phyloP scores from a whole-genome alignment of 345 rosid genomes.

The Arabidopsis arenosa region DNA sequence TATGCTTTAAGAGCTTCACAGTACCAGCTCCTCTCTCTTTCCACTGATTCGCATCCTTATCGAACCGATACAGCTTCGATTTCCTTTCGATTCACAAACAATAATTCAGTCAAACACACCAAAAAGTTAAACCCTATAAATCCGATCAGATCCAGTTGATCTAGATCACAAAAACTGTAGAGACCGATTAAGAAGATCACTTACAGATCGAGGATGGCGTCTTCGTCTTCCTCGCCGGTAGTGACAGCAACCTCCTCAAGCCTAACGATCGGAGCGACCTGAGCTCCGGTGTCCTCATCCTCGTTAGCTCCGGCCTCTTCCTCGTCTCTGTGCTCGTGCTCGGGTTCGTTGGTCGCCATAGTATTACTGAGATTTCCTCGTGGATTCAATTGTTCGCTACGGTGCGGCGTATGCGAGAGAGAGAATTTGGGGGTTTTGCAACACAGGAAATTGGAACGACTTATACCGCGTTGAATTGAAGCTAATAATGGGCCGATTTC shows the following conservation, averaged over 20 bases:
- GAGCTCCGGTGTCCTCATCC: constrained; percentile 98
- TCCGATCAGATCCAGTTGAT: constrained; percentile 36
- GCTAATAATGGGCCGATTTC: constrained; percentile 29
- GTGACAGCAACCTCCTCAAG: constrained; percentile 86
- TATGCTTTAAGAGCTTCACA: constrained; percentile 88
- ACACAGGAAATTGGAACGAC: background rate
- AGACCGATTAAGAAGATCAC: constrained; percentile 12
- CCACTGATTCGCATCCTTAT: constrained; percentile 92
- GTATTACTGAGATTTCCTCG: constrained; percentile 3
- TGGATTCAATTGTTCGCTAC: constrained; percentile 21
- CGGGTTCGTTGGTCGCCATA: constrained; percentile 74
- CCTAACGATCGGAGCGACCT: constrained; percentile 84
- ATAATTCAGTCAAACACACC: constrained; percentile 5
- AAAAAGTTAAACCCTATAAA: constrained; percentile 19
- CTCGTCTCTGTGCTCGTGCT: constrained; percentile 67
- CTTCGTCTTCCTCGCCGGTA: constrained; percentile 94
- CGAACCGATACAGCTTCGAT: constrained; percentile 86
- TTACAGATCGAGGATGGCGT: constrained; percentile 80
- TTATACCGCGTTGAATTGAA: constrained; percentile 18
- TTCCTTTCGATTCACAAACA: constrained; percentile 56
- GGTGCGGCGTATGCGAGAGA: constrained; percentile 39
- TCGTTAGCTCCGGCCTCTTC: constrained; percentile 76
- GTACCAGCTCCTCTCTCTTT: constrained; percentile 95
- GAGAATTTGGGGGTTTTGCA: constrained; percentile 27
- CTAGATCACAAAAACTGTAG: background rate